Percentiles rank a stretch among this genome's conserved stretches.
Conservation (phyloP, 768 basidiomycete genomes). For the Suillus plorans region DNA sequence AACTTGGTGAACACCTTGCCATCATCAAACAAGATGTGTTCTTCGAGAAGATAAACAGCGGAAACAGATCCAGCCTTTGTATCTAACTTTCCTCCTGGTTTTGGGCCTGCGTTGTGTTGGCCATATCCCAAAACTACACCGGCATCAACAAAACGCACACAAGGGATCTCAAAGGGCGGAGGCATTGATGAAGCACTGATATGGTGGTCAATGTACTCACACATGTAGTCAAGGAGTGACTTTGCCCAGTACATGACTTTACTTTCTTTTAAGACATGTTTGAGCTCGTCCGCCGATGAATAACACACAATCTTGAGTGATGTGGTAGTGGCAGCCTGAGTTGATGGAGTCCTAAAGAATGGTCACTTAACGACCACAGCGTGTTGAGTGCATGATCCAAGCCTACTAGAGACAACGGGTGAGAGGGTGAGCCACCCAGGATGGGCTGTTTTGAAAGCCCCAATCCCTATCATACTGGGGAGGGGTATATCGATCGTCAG, state of each 20-base stretch:
- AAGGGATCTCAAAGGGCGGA: too few relatives aligned
- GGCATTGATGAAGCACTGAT: too few relatives aligned
- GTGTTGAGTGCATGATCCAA: neutral
- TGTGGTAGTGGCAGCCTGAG: neutral
- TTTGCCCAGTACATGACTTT: conserved; percentile 15
- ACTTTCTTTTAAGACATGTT: conserved; percentile 8
- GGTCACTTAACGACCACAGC: neutral
- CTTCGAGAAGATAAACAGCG: neutral
- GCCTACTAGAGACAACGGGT: neutral
- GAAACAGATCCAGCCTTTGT: neutral
- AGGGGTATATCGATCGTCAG: too few relatives aligned
- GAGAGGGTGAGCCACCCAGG: conserved; percentile 1
- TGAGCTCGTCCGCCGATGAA: neutral
- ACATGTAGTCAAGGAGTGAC: conserved; percentile 2
- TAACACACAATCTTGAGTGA: neutral
- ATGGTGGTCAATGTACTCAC: neutral
- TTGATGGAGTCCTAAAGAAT: neutral
- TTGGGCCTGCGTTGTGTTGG: too few relatives aligned
- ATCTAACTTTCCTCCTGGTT: neutral
- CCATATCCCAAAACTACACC: too few relatives aligned
- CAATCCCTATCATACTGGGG: too few relatives aligned
- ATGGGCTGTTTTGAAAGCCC: neutral
- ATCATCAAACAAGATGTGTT: accelerated
- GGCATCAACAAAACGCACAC: too few relatives aligned
- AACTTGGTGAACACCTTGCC: too few relatives aligned